Evolutionary conservation across 208 protist species (phyloP).

Genomic region (Porcisia hertigi): DNA sequence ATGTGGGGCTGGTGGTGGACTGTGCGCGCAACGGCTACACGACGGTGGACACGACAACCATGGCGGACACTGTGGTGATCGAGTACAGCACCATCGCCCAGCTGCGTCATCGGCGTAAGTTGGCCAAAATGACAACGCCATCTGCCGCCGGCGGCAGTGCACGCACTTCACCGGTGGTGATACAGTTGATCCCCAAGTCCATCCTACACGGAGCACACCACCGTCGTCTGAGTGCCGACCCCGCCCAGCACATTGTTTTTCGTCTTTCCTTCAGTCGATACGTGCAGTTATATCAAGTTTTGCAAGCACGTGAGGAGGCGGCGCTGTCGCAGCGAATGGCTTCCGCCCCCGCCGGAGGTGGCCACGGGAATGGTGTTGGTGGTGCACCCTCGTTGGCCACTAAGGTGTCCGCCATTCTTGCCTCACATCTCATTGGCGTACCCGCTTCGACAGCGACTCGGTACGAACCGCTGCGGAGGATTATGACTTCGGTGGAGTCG

Average conservation of each 20-base stretch:
- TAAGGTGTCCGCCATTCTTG: conserved; percentile 30
- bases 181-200: conserved; percentile 85
- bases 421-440: conserved; percentile 50
- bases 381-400: conserved; percentile 4
- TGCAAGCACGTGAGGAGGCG: conserved; percentile 73
- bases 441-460: conserved; percentile 51
- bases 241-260: conserved; percentile 69
- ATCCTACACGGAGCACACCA: conserved; percentile 75
- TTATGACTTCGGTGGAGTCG: conserved; percentile 53
- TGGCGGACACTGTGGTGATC: conserved; percentile 47
- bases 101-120: conserved; percentile 58
- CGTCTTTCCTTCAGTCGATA: conserved; percentile 67
- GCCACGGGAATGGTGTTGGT: neutral
- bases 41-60: conserved; percentile 40
- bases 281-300: conserved; percentile 67
- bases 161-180: conserved; percentile 42
- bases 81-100: conserved; percentile 59
- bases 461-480: conserved; percentile 65
- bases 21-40: conserved; percentile 63
- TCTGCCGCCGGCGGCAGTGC: neutral
- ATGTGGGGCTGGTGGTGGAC: conserved; percentile 80
- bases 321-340: conserved; percentile 18
- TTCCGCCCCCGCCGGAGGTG: neutral
- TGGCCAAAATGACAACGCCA: conserved; percentile 37
- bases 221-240: conserved; percentile 67